Evolutionary conservation across 495 filamentous ascomycete genomes (phyloP).

Genomic region (Penicillium mononematosum): DNA sequence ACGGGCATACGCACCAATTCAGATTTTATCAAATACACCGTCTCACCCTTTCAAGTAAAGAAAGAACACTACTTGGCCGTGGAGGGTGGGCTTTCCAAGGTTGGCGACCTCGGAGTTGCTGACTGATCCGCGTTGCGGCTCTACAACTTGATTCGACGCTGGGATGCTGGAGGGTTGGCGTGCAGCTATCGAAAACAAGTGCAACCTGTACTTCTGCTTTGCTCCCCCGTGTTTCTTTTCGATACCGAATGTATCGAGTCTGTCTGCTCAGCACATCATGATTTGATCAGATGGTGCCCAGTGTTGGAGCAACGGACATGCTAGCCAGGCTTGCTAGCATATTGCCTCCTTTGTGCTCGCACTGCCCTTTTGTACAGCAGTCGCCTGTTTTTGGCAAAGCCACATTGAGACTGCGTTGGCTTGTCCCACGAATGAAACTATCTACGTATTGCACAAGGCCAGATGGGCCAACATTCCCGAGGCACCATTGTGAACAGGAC

Average conservation of each 20-base stretch:
- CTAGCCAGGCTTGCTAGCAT: slow-evolving; percentile 1
- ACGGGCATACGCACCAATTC: slow-evolving; percentile 22
- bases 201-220: slow-evolving; percentile 3
- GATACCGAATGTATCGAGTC: not conserved
- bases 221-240: not conserved
- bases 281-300: slow-evolving; percentile 5
- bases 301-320: not conserved
- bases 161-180: slow-evolving; percentile 6
- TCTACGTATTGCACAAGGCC: slow-evolving; percentile 32
- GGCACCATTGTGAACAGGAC: slow-evolving; percentile 3
- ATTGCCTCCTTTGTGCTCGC: not conserved
- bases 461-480: slow-evolving; percentile 11
- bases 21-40: slow-evolving; percentile 8
- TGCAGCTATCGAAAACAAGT: slow-evolving; percentile 10
- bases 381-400: slow-evolving; percentile 11
- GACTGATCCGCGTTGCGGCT: slow-evolving; percentile 19
- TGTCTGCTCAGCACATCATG: not conserved
- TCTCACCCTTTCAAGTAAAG: not conserved
- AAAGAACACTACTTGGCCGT: slow-evolving; percentile 7
- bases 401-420: slow-evolving; percentile 6
- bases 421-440: slow-evolving; percentile 22
- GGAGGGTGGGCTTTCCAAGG: not conserved
- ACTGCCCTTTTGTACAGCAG: slow-evolving; percentile 5
- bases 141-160: slow-evolving; percentile 25
- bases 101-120: slow-evolving; percentile 1